Conservation (phyloP, 805 yeast genomes). For the Candida alai region DNA sequence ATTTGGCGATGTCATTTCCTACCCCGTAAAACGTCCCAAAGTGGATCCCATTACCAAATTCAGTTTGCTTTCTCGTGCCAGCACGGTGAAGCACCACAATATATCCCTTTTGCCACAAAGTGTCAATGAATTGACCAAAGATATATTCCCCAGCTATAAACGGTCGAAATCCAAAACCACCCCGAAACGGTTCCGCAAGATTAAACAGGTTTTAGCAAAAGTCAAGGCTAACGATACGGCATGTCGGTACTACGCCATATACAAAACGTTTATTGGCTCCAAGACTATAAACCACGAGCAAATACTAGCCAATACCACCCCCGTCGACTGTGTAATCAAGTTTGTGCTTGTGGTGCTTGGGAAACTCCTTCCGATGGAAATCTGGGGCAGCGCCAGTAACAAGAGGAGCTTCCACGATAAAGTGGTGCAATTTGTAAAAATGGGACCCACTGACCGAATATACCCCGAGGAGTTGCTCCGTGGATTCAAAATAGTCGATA, state of each 20-base stretch:
- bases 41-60: too few species aligned
- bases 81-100: too few species aligned
- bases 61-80: too few species aligned
- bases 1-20: conserved; percentile 22
- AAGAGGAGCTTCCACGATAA: conserved; percentile 34
- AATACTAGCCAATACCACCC: conserved; percentile 30
- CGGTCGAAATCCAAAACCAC: conserved; percentile 4
- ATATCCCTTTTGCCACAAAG: too few species aligned
- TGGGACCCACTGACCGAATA: conserved; percentile 35
- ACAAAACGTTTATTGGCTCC: conserved; percentile 26
- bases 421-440: conserved; percentile 34
- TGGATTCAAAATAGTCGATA: conserved; percentile 38
- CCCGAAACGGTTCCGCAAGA: conserved; percentile 3
- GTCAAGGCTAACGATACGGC: conserved; percentile 31
- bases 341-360: conserved; percentile 43
- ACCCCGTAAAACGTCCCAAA: too few species aligned
- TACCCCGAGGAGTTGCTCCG: conserved; percentile 26
- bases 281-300: conserved; percentile 9
- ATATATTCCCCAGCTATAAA: conserved; percentile 2
- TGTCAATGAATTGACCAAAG: neutral
- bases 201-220: conserved; percentile 3
- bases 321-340: conserved; percentile 31
- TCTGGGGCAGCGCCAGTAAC: conserved; percentile 54
- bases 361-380: conserved; percentile 45
- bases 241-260: conserved; percentile 32